A percentile compares a stretch with the other conserved stretches of the same genome.
These are phyloP conservation scores for Rutstroemia sp. DNA, from an alignment of 2,329 filamentous ascomycete genomes.

Conservation along the genomic window DNA sequence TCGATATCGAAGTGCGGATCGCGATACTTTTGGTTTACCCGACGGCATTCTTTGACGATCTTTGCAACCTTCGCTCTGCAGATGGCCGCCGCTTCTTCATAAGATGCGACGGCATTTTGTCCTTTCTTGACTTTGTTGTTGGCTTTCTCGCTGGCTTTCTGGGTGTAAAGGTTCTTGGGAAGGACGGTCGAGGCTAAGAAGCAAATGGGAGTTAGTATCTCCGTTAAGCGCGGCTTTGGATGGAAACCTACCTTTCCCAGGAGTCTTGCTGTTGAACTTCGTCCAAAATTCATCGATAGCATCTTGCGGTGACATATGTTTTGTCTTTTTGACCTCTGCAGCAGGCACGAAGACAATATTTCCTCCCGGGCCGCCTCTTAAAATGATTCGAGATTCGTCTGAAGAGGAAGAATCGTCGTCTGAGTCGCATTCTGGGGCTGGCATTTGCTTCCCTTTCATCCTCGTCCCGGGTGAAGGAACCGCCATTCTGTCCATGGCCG, in stretches of 20 bases:
- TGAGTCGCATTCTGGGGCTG: not conserved
- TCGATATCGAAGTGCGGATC: constrained; percentile 86
- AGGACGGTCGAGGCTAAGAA: constrained; percentile 56
- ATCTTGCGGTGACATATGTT: constrained; percentile 56
- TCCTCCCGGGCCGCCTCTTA: not conserved
- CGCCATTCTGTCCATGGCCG: not conserved
- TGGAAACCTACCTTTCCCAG: constrained; percentile 51
- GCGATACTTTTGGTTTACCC: constrained; percentile 78
- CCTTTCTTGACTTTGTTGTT: constrained; percentile 46
- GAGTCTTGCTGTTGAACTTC: constrained; percentile 61
- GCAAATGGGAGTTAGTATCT: not conserved
- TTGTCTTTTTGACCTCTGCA: constrained; percentile 28
- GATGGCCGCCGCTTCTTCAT: constrained; percentile 61
- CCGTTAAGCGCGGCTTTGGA: not conserved
- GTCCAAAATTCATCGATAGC: constrained; percentile 67
- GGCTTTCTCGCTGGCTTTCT: constrained; percentile 49
- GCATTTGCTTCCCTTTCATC: not conserved
- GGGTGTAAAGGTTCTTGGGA: constrained; percentile 58
- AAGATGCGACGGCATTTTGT: constrained; percentile 56
- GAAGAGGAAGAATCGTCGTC: not conserved
- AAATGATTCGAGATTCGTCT: not conserved
- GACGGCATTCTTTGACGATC: constrained; percentile 58
- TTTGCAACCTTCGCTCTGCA: constrained; percentile 59
- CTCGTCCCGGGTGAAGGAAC: not conserved
- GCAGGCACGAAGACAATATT: constrained; percentile 1